Conservation (phyloP, 2,329 filamentous ascomycete species). For the Xylaria digitata region DNA sequence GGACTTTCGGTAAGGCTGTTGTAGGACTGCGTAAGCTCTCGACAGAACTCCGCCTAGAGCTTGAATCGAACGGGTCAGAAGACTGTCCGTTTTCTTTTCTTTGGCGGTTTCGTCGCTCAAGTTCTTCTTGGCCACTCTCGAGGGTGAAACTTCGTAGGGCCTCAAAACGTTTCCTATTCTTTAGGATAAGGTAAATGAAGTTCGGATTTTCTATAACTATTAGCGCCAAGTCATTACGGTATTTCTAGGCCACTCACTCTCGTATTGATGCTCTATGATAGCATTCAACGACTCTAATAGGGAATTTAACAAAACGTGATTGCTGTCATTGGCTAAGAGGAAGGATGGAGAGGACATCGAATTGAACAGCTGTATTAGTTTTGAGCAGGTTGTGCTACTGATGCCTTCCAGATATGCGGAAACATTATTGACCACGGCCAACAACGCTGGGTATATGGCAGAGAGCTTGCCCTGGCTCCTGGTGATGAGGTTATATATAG, state of each 20-base stretch:
- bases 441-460: constrained; percentile 88
- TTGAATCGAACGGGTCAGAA: constrained; percentile 61
- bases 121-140: constrained; percentile 90
- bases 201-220: constrained; percentile 75
- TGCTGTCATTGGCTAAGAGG: constrained; percentile 89
- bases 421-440: constrained; percentile 94
- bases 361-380: constrained; percentile 86
- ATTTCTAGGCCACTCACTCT: constrained; percentile 62
- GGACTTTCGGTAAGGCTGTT: constrained; percentile 62
- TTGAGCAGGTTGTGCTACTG: constrained; percentile 78
- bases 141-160: constrained; percentile 87
- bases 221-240: constrained; percentile 32
- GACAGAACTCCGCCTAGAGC: constrained; percentile 69
- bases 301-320: constrained; percentile 82
- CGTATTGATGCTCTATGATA: constrained; percentile 88
- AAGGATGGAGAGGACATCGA: constrained; percentile 96
- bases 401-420: constrained; percentile 85
- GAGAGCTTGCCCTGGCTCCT: constrained; percentile 90
- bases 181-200: constrained; percentile 81
- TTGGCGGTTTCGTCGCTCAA: constrained; percentile 80
- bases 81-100: constrained; percentile 71
- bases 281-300: constrained; percentile 90
- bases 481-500: constrained; percentile 91
- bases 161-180: constrained; percentile 85
- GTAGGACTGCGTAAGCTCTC: constrained; percentile 76